Evolutionary conservation across 2,329 filamentous ascomycete genomes (phyloP).

Genomic region (Ambrosiella beaveri): DNA sequence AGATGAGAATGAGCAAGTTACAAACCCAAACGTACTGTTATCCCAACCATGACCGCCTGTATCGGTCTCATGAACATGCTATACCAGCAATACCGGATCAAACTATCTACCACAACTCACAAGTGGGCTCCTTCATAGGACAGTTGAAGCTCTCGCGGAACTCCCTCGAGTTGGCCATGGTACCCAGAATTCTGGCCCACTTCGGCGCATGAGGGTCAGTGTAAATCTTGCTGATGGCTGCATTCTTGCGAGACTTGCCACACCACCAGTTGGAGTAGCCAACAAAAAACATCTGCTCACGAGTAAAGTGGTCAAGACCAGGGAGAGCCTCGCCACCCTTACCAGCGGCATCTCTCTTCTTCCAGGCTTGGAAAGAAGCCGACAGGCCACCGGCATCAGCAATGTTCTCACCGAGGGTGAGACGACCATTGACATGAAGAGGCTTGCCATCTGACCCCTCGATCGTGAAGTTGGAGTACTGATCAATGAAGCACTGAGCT

Average conservation of each 20-base stretch:
- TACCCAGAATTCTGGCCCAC: slow-evolving; percentile 42
- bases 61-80: neutral
- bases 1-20: neutral
- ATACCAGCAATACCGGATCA: slow-evolving; percentile 73
- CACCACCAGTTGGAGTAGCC: slow-evolving; percentile 51
- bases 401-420: slow-evolving; percentile 54
- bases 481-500: slow-evolving; percentile 49
- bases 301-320: slow-evolving; percentile 42
- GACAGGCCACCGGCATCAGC: slow-evolving; percentile 51
- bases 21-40: neutral
- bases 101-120: slow-evolving; percentile 71
- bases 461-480: slow-evolving; percentile 38
- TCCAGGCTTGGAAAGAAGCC: slow-evolving; percentile 48
- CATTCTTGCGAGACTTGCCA: slow-evolving; percentile 41
- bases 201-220: slow-evolving; percentile 49
- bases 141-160: slow-evolving; percentile 54
- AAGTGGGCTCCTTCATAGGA: slow-evolving; percentile 45
- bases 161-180: slow-evolving; percentile 48
- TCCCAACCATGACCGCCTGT: neutral
- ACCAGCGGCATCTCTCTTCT: slow-evolving; percentile 30
- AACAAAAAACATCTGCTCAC: slow-evolving; percentile 55
- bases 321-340: slow-evolving; percentile 38
- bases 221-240: slow-evolving; percentile 38
- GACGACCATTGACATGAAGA: slow-evolving; percentile 46
- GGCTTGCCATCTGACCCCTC: slow-evolving; percentile 19